A percentile compares a stretch with the other conserved stretches of the same genome.
phyloP scores from a whole-genome alignment of 2,329 filamentous ascomycete genomes.

The Chaetomiaceae sp. region DNA sequence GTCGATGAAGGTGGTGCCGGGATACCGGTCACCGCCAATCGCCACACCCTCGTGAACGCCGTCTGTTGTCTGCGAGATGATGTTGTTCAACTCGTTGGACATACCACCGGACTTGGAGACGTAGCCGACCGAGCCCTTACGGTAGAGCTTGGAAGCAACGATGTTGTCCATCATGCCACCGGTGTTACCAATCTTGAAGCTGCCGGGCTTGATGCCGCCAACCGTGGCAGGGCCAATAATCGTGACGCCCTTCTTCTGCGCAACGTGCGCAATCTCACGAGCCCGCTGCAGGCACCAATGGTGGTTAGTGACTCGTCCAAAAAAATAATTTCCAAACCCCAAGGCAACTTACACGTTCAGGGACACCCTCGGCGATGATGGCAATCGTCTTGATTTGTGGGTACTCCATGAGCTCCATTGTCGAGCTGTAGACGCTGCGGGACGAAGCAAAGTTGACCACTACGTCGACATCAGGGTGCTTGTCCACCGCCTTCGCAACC shows the following conservation, averaged over 20 bases:
- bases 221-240: conserved; percentile 98
- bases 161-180: conserved; percentile 99
- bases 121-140: conserved; percentile 96
- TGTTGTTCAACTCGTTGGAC: conserved; percentile 99
- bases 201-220: conserved; percentile 98
- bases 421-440: conserved; percentile 96
- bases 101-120: conserved; percentile 99
- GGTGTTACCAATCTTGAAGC: conserved; percentile 99
- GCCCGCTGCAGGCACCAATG: conserved; percentile 61
- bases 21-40: conserved; percentile 98
- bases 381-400: conserved; percentile 98
- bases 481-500: conserved; percentile 84
- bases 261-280: conserved; percentile 94
- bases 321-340: background rate
- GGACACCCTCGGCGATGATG: conserved; percentile 98
- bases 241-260: conserved; percentile 97
- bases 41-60: conserved; percentile 99
- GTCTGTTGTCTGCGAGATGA: conserved; percentile 91
- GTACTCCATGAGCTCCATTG: conserved; percentile 96
- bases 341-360: conserved; percentile 74
- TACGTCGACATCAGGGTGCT: conserved; percentile 95
- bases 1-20: conserved; percentile 98
- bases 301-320: conserved; percentile 30
- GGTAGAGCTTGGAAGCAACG: conserved; percentile 99
- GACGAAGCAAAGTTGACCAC: conserved; percentile 99